These are phyloP conservation scores for Halophytophthora batemanensis DNA, from an alignment of 352 stramenopile species.

Conservation along the genomic window DNA sequence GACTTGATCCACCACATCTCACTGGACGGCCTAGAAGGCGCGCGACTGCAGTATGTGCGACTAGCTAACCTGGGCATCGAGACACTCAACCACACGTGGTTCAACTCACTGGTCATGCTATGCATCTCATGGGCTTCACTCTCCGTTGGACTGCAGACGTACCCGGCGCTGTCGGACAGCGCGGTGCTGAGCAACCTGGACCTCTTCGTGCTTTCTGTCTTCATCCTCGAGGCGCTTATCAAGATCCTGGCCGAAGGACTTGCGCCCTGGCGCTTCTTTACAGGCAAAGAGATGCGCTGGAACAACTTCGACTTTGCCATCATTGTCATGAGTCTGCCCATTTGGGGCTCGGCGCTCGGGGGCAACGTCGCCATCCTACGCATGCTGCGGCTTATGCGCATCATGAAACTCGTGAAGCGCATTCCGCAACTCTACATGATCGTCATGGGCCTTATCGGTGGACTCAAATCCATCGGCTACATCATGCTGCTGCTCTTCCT, in stretches of 20 bases:
- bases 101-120: constrained; percentile 69
- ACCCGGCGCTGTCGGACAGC: constrained; percentile 41
- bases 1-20: constrained; percentile 28
- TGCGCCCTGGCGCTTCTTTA: constrained; percentile 73
- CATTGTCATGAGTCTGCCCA: constrained; percentile 72
- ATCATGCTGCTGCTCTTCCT: constrained; percentile 86
- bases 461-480: constrained; percentile 89
- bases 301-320: constrained; percentile 87
- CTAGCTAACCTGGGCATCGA: constrained; percentile 38
- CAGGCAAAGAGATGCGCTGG: constrained; percentile 68
- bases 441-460: constrained; percentile 86
- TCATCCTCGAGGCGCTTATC: constrained; percentile 70
- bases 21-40: constrained; percentile 33
- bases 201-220: constrained; percentile 59
- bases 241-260: constrained; percentile 82
- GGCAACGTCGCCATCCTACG: constrained; percentile 79
- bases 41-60: constrained; percentile 27
- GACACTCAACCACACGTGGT: constrained; percentile 50
- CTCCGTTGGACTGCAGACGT: constrained; percentile 81
- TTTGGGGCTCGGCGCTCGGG: constrained; percentile 63
- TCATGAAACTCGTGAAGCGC: constrained; percentile 89
- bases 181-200: constrained; percentile 61
- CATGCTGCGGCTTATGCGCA: constrained; percentile 83
- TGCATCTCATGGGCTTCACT: constrained; percentile 80
- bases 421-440: constrained; percentile 91